phyloP scores from a whole-genome alignment of 106 monocot genomes.

The Dendrobium huoshanense region DNA sequence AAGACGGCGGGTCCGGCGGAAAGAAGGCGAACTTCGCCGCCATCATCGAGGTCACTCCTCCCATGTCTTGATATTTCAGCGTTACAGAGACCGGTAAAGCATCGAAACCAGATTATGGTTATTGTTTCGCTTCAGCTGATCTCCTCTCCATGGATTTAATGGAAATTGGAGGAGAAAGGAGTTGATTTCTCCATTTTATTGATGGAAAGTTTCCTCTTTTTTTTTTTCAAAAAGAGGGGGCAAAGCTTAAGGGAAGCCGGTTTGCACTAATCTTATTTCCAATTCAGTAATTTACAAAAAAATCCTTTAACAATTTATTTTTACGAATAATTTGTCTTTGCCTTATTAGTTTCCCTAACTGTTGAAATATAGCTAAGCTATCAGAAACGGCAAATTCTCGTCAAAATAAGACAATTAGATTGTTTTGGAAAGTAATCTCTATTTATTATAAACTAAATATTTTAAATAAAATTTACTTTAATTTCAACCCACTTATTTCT shows the following conservation, averaged over 20 bases:
- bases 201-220: background rate
- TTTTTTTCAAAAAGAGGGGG: slow-evolving; percentile 4
- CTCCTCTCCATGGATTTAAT: background rate
- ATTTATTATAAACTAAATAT: background rate
- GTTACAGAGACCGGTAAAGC: background rate
- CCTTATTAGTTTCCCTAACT: background rate
- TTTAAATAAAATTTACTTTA: no score
- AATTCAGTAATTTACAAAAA: background rate
- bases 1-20: slow-evolving; percentile 62
- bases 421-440: background rate
- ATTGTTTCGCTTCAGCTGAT: background rate
- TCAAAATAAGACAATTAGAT: background rate
- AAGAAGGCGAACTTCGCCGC: slow-evolving; percentile 74
- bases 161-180: background rate
- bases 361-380: background rate
- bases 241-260: background rate
- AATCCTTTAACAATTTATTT: no score
- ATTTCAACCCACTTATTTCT: no score
- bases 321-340: background rate
- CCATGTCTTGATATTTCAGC: slow-evolving; percentile 21
- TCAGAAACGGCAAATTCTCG: background rate
- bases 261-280: background rate
- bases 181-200: slow-evolving; percentile 1
- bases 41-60: slow-evolving; percentile 54
- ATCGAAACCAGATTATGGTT: background rate